Evolutionary conservation across 129 eudicot genomes (phyloP), one percentile per base, ranked within the genome.

Genomic region (Rutidosis leptorrhynchoides): DNA sequence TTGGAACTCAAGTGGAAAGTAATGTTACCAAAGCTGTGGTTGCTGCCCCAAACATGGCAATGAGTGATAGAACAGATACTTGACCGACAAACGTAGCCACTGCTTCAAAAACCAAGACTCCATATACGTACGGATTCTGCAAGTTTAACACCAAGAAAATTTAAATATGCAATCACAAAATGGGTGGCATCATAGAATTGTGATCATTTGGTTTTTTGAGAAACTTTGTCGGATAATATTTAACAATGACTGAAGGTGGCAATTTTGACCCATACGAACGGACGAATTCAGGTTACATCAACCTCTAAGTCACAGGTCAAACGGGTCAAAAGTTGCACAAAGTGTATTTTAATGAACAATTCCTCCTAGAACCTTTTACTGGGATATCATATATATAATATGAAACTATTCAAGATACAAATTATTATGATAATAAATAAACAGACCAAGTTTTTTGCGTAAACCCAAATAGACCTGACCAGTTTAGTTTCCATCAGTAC

Each of bases 111-210:
- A 88, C 76, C 52, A 88, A 82, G 35, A 88, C 96, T 12, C 96
- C 96, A 32, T 88, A 88, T 22, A 85, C 89, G 30, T 88, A 88
- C 17, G 93, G 96, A 88, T 88, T 81, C 96, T 88, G 85, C 86
- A 80, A 45, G 58, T 46, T 51, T 25, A 24, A 73, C 57, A 69
- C 14, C 30, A 20, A 23, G 43, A 29, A 62, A 2, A 1, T 2
- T 35, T 54, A 45, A 60, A 54, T 15, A 55, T 12, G 51, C 17
- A 46, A 76, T 70, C 70, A 68, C 54, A 25, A 56, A 56, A 9
- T 56, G 29, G 62, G n/a, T 14, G 15, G 26, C 19, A 9, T 56
- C n/a, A 4, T 23, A 48, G 12, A 46, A 22, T 24, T 56, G 30
- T 56, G 62, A 27, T 56, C 20, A 17, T 59, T 59, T 32, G 46